A percentile compares a stretch with the other conserved stretches of the same genome.
phyloP scores from a whole-genome alignment of 2,329 filamentous ascomycete genomes.

The Penicillium janthinellum region DNA sequence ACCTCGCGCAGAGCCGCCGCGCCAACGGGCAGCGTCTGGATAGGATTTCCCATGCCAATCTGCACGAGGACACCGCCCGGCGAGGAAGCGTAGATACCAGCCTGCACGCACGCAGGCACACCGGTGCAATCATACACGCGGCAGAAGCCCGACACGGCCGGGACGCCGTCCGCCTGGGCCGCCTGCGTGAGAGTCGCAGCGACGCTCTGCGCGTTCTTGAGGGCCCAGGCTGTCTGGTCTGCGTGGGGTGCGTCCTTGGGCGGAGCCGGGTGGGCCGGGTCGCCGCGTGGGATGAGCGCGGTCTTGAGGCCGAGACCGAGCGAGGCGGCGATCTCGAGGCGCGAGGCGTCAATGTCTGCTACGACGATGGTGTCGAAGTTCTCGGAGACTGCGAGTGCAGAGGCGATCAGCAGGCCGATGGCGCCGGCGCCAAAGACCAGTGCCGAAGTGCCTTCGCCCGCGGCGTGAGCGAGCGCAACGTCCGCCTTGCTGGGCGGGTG shows the following conservation, averaged over 20 bases:
- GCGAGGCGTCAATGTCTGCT: slow-evolving; percentile 61
- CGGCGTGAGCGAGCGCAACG: slow-evolving; percentile 44
- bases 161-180: slow-evolving; percentile 15
- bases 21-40: slow-evolving; percentile 57
- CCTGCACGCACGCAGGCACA: slow-evolving; percentile 48
- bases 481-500: slow-evolving; percentile 46
- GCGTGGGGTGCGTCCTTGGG: slow-evolving; percentile 34
- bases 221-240: slow-evolving; percentile 36
- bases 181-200: slow-evolving; percentile 36
- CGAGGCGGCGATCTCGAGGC: slow-evolving; percentile 57
- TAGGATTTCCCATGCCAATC: slow-evolving; percentile 60
- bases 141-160: slow-evolving; percentile 39
- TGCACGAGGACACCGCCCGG: slow-evolving; percentile 57
- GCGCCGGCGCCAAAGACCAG: slow-evolving; percentile 64
- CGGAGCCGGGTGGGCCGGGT: slow-evolving; percentile 32
- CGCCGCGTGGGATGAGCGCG: slow-evolving; percentile 38
- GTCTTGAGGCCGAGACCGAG: slow-evolving; percentile 42
- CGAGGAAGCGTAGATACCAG: slow-evolving; percentile 47
- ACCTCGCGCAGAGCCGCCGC: slow-evolving; percentile 59
- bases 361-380: slow-evolving; percentile 59
- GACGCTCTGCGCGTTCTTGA: slow-evolving; percentile 40
- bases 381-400: slow-evolving; percentile 57
- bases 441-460: slow-evolving; percentile 49
- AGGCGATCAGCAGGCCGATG: slow-evolving; percentile 61
- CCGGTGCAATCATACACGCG: slow-evolving; percentile 52